Base-by-base conservation (phyloP, 306 rosid genomes). In the Fagus crenata region DNA sequence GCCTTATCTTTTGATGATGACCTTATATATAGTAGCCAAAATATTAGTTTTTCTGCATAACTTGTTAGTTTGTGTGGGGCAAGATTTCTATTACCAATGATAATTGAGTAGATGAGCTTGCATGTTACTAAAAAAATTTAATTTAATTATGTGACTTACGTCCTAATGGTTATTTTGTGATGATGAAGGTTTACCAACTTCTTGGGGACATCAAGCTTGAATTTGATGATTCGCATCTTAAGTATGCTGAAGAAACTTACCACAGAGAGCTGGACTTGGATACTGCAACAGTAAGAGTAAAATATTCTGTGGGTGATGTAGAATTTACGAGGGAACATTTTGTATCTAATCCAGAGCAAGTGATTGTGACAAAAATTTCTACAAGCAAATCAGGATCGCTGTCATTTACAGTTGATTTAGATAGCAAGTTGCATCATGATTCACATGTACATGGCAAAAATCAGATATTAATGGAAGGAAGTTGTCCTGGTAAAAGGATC, bases 271-370 rank as follows among this genome's bases (percentile, higher is more conserved):
- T 94, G 73, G 95, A 92, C 89, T 87, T 94, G 81, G 88, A 94
- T 71, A 88, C 77, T n/a, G 96, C 98, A 51, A 89, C 91, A 17
- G 95, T 71, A 59, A 89, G 72, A 72, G 75, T 92, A 67, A 88
- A 89, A 18, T 94, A 94, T 83, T 83, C 88, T 15, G 90, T 92
- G 33, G 95, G 89, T 49, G 92, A 83, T 77, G 86, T 89, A 22
- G 92, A 92, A 81, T 94, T 80, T 77, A 86, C 88, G 12, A 86
- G 98, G 87, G 96, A 89, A 73, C 96, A 92, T 85, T 94, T 94
- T 86, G 85, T 86, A 73, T 94, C 97, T 7, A 74, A 85, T 74
- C 96, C 90, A 0, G 93, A 92, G 78, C 91, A 94, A 89, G 98
- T 84, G 72, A 82, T 90, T 65, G 95, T 87, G 83, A 79, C 91